These are phyloP conservation scores for Macrolepiota albuminosa DNA, from an alignment of 768 basidiomycete genomes.

Conservation along the genomic window DNA sequence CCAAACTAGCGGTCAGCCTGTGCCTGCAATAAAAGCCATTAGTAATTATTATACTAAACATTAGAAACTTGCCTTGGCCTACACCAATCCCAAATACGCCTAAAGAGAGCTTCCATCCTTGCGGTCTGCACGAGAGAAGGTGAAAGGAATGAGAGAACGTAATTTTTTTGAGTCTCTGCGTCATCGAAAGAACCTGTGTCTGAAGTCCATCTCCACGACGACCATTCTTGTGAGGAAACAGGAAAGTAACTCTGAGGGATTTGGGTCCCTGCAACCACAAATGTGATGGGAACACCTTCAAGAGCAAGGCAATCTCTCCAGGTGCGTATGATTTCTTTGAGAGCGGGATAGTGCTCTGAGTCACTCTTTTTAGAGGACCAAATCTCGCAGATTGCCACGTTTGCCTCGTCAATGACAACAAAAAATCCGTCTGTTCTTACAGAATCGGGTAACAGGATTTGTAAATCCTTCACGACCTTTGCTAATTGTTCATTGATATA, in stretches of 20 bases:
- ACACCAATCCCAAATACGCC: background rate
- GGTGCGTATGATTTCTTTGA: background rate
- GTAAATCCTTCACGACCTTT: background rate
- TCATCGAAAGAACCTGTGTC: background rate
- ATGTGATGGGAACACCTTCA: background rate
- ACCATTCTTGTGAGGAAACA: background rate
- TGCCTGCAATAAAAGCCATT: background rate
- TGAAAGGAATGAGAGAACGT: background rate
- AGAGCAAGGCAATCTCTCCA: background rate
- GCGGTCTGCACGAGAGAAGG: background rate
- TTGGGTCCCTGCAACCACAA: background rate
- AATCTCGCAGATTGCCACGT: too few relatives aligned
- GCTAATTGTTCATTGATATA: background rate
- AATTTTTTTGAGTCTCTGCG: background rate
- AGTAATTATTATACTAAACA: background rate
- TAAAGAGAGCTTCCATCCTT: background rate
- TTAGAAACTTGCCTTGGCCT: background rate
- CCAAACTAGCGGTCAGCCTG: background rate
- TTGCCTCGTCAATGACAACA: background rate
- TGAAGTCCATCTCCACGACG: background rate
- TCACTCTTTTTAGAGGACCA: too few relatives aligned
- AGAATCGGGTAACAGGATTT: background rate
- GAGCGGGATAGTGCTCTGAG: too few relatives aligned
- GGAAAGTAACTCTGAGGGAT: background rate
- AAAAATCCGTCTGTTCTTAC: background rate